These are phyloP conservation scores for Pleurotus ostreatus DNA, from an alignment of 768 basidiomycete species.

Conservation along the genomic window DNA sequence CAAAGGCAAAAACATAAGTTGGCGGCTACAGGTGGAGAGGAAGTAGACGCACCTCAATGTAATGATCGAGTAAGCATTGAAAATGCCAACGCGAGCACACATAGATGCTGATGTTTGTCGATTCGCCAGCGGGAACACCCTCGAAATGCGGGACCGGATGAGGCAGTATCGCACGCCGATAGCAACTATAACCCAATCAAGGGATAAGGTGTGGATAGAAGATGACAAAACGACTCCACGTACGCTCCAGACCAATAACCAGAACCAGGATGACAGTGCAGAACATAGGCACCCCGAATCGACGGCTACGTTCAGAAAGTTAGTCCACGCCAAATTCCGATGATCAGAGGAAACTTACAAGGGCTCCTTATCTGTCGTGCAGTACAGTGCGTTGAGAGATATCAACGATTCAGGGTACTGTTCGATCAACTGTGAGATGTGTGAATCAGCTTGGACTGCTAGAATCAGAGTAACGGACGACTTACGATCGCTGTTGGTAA, in stretches of 20 bases:
- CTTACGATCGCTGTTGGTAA: conserved; percentile 24
- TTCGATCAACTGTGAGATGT: conserved; percentile 12
- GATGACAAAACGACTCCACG: not conserved
- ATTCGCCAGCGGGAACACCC: conserved; percentile 36
- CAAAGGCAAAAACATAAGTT: conserved; percentile 2
- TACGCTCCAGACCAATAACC: conserved; percentile 45
- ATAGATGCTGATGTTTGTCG: conserved; percentile 31
- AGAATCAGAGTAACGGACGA: conserved; percentile 18
- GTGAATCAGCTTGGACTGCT: not conserved
- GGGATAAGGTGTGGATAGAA: too few species aligned
- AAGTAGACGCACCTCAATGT: conserved; percentile 33
- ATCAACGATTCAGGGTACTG: conserved; percentile 19
- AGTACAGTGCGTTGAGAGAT: conserved; percentile 46
- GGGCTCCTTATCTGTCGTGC: conserved; percentile 27
- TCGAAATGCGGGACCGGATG: conserved; percentile 31
- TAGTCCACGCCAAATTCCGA: not conserved
- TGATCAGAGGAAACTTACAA: conserved; percentile 28
- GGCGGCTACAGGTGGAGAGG: not conserved
- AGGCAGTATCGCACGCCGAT: conserved; percentile 39
- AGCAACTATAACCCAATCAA: conserved; percentile 27
- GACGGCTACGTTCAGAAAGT: conserved; percentile 14
- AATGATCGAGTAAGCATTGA: conserved; percentile 41
- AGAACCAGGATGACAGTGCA: conserved; percentile 35
- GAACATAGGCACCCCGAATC: conserved; percentile 37
- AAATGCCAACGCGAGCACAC: conserved; percentile 35